Evolutionary conservation across 1,284 basidiomycete species (phyloP).

Genomic region (Agaricales sp.): DNA sequence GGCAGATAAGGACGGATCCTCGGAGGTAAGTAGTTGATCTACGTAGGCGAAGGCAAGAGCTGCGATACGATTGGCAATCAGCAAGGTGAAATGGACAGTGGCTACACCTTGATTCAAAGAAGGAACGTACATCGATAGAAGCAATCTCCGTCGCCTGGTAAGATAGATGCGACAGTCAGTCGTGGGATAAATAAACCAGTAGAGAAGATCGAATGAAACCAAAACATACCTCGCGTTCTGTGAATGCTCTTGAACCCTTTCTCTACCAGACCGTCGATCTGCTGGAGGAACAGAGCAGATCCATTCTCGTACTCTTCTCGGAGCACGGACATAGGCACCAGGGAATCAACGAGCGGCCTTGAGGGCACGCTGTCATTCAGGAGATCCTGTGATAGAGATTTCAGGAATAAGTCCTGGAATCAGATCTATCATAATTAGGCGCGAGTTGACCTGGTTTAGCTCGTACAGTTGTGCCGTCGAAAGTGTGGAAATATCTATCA

Average conservation of each 20-base stretch:
- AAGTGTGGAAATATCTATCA: constrained; percentile 23
- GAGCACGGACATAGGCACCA: constrained; percentile 37
- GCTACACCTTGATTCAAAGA: constrained; percentile 3
- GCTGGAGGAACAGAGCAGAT: constrained; percentile 44
- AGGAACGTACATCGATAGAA: constrained; percentile 60
- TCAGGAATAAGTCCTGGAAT: background rate
- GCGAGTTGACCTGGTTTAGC: constrained; percentile 31
- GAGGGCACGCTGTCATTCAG: constrained; percentile 37
- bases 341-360: constrained; percentile 40
- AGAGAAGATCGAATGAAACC: constrained; percentile 27
- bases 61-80: constrained; percentile 35
- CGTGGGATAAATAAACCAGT: constrained; percentile 8
- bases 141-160: constrained; percentile 66
- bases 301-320: constrained; percentile 60
- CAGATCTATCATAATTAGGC: constrained; percentile 8
- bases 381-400: constrained; percentile 23
- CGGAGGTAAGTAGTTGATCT: constrained; percentile 40
- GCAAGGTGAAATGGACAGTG: constrained; percentile 14
- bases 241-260: constrained; percentile 55
- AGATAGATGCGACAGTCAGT: background rate
- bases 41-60: constrained; percentile 65
- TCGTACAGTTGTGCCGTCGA: constrained; percentile 32
- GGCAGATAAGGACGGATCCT: constrained; percentile 34
- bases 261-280: constrained; percentile 51
- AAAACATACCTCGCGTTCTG: constrained; percentile 52